Base-by-base conservation (phyloP, 2,329 filamentous ascomycete genomes). In the Coleophoma crateriformis region DNA sequence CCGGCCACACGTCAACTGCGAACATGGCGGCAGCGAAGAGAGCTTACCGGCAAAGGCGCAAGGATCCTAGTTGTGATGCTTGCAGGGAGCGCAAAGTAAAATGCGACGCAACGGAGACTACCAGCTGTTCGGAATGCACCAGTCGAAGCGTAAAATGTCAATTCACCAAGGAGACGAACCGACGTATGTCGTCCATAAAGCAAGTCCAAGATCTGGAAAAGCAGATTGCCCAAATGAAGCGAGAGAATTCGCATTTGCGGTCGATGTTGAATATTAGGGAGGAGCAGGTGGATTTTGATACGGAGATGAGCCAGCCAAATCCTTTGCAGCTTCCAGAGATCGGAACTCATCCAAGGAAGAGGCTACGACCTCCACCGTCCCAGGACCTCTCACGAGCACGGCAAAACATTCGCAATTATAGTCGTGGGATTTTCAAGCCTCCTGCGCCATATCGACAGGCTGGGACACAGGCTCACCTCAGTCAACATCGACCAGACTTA, bases 161-260 rank as follows among this genome's bases (percentile, higher is more conserved):
- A 64, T 99, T 99, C 66, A 99, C 94, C 45, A 99, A 99, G 71
- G 94, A 99, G 70, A 99, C 94, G 12, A 99, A 99, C 67, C 81
- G 94, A 51, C 84, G 94, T 54, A 99, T 99, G 94, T 97, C 94
- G 15, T 97, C 92, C 1, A 97, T 97, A 71, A 99, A 97, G 80
- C 94, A 96, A 74, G 88, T 97, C 12, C 94, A 97, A 69, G 94
- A 99, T 66, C 76, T 99, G 22, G 92, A 97, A 70, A 94, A 90
- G 68, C 91, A 96, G 68, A 81, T 96, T 61, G 81, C 87, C 43
- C 79, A 85, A 47, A 78, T 94, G 38, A 88, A 85, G 64, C 83
- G 89, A 50, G 88, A 96, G 66, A 91, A 96, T 61, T 78, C 75
- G 49, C 85, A 84, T 53, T 72, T 96, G 37, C 82, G 82, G 47